Conservation (phyloP, 192 early-diverging fungal species). For the Coemansia sp. region DNA sequence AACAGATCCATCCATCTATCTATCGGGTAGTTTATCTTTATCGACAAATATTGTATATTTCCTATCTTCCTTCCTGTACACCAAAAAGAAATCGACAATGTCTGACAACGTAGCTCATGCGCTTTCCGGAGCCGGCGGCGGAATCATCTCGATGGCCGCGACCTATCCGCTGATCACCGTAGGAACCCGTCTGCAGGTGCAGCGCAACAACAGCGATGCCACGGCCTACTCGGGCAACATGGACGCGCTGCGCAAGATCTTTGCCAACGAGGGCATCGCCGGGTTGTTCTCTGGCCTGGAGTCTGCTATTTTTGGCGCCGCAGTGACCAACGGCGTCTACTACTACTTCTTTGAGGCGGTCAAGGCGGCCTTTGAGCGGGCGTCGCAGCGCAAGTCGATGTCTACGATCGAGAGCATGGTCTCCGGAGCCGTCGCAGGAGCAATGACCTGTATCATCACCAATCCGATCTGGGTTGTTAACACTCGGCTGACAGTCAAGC, state of each 20-base stretch:
- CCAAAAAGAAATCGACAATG: slow-evolving; percentile 49
- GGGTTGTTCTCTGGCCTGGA: slow-evolving; percentile 93
- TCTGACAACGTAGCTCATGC: slow-evolving; percentile 82
- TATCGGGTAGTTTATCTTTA: too few species aligned
- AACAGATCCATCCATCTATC: too few species aligned
- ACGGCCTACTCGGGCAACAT: slow-evolving; percentile 60
- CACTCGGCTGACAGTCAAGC: slow-evolving; percentile 83
- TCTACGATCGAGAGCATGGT: slow-evolving; percentile 88
- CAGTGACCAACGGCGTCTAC: slow-evolving; percentile 89
- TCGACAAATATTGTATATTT: too few species aligned
- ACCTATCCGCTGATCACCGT: slow-evolving; percentile 87
- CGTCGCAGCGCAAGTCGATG: slow-evolving; percentile 62
- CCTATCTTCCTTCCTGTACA: neutral
- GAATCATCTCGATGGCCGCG: slow-evolving; percentile 87
- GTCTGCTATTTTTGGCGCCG: slow-evolving; percentile 95
- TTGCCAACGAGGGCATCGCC: slow-evolving; percentile 80
- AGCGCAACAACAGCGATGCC: slow-evolving; percentile 60
- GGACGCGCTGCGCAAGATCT: slow-evolving; percentile 84
- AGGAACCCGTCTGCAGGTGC: slow-evolving; percentile 78
- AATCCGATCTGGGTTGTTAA: slow-evolving; percentile 99
- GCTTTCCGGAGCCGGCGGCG: slow-evolving; percentile 78
- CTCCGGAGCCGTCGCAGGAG: slow-evolving; percentile 83
- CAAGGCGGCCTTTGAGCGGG: slow-evolving; percentile 79
- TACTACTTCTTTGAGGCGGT: slow-evolving; percentile 88
- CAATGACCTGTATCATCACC: slow-evolving; percentile 80